Base-by-base conservation (phyloP, 2,329 filamentous ascomycete species). In the Fusarium sp. region DNA sequence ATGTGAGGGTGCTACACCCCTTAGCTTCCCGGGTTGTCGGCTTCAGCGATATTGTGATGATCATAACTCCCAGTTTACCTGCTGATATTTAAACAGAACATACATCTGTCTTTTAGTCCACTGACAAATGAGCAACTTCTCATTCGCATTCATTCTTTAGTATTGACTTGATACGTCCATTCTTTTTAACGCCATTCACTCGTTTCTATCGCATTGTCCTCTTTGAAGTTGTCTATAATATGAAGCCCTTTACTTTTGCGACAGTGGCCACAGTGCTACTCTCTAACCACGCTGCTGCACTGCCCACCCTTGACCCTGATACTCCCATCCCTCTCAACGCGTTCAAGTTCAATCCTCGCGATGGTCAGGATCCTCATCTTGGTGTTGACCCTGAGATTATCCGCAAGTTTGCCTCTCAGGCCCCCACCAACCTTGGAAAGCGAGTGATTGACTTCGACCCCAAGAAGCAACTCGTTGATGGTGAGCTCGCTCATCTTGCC, bases 371-470 rank as follows among this genome's bases (percentile, higher is more conserved):
- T n/a, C 66, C 66, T 28, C 66, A 69, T 12, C 6, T 55, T 13
- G 62, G 65, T 2, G 47, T 69, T n/a, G 66, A 69, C 4, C 66
- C 65, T n/a, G 66, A 69, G 62, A 26, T 51, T 4, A 69, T 69
- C 13, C 66, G 66, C 37, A 69, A 69, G 33, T 69, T 31, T 12
- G 66, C 52, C 3, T 69, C 66, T 9, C 57, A 58, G 47, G 65
- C 62, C 12, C 65, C 66, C 28, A 7, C 66, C 2, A 38, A 40
- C 34, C 28, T 58, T 6, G 57, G 44, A 4, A 69, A 69, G 49
- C 41, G 66, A 15, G 65, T 31, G 6, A 36, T 58, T 5, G 64
- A 67, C 20, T 69, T 69, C 20, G 40, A 69, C 34, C 56, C 66
- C 4, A 33, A 69, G 49, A 23, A 63, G 52, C 66, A 69, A 15